Conservation (phyloP, 768 basidiomycete species). For the Mycena pura region DNA sequence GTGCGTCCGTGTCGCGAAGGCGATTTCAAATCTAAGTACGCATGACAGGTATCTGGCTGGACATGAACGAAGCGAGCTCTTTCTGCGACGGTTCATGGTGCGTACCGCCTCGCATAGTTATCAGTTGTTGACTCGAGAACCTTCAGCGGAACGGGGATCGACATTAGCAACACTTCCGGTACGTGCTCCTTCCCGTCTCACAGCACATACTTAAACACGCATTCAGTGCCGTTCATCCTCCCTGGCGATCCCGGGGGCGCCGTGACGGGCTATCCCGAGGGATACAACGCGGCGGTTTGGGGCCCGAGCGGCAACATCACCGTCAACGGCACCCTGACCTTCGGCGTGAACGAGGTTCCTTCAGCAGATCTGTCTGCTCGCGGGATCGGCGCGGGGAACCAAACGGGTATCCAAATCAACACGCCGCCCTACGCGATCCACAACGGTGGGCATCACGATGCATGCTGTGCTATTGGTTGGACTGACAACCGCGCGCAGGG, state of each 20-base stretch:
- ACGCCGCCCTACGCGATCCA: conserved; percentile 73
- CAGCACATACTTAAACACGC: no score
- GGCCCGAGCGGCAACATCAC: conserved; percentile 80
- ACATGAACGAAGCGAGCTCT: conserved; percentile 73
- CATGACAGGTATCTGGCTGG: conserved; percentile 74
- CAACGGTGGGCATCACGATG: conserved; percentile 54
- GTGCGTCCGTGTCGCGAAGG: not conserved
- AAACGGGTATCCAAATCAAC: conserved; percentile 58
- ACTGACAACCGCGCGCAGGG: conserved; percentile 40
- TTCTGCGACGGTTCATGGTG: conserved; percentile 70
- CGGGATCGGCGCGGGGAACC: conserved; percentile 56
- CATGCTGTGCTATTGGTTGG: not conserved
- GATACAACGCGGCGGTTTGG: conserved; percentile 66
- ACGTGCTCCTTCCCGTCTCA: not conserved
- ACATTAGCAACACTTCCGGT: conserved; percentile 56
- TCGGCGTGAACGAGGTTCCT: conserved; percentile 32
- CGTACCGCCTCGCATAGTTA: conserved; percentile 16
- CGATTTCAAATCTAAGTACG: no score
- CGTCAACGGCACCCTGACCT: conserved; percentile 69
- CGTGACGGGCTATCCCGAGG: conserved; percentile 71
- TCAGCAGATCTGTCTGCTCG: conserved; percentile 42
- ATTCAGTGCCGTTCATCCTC: conserved; percentile 56
- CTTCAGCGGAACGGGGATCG: conserved; percentile 60
- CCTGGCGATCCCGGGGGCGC: conserved; percentile 62
- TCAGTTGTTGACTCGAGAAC: conserved; percentile 11